These are phyloP conservation scores for Porcisia hertigi DNA, from an alignment of 208 protist genomes.

Conservation along the genomic window DNA sequence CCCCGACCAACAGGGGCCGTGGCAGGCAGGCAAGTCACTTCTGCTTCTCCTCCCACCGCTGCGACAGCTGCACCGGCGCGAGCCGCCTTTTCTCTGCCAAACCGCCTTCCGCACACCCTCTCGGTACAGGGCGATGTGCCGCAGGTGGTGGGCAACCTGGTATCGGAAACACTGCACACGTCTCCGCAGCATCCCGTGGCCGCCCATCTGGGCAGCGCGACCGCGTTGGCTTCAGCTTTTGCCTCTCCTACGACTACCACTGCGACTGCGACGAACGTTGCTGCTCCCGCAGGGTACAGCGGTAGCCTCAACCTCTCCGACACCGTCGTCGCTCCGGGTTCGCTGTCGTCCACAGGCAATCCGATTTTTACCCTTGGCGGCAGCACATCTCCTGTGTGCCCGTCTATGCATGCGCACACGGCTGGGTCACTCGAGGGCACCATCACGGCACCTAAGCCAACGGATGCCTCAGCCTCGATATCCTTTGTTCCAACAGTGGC, in stretches of 20 bases:
- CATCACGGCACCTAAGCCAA: neutral
- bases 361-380: neutral
- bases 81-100: neutral
- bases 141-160: slow-evolving; percentile 13
- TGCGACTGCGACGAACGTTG: neutral
- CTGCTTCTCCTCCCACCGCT: neutral
- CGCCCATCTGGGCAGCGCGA: neutral
- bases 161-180: neutral
- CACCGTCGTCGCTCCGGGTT: neutral
- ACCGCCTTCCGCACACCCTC: neutral
- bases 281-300: neutral
- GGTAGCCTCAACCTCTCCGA: neutral
- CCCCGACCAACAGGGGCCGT: neutral
- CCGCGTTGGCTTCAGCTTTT: neutral
- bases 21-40: neutral
- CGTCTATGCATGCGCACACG: slow-evolving; percentile 31
- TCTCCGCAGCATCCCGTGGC: neutral
- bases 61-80: neutral
- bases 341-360: neutral
- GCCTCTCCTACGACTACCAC: neutral
- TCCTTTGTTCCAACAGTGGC: neutral
- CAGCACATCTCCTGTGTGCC: slow-evolving; percentile 15
- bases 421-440: neutral
- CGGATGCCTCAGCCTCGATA: neutral
- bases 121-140: slow-evolving; percentile 19